These are phyloP conservation scores for Cladosporium sp. DNA, from an alignment of 2,329 filamentous ascomycete genomes.

Conservation along the genomic window DNA sequence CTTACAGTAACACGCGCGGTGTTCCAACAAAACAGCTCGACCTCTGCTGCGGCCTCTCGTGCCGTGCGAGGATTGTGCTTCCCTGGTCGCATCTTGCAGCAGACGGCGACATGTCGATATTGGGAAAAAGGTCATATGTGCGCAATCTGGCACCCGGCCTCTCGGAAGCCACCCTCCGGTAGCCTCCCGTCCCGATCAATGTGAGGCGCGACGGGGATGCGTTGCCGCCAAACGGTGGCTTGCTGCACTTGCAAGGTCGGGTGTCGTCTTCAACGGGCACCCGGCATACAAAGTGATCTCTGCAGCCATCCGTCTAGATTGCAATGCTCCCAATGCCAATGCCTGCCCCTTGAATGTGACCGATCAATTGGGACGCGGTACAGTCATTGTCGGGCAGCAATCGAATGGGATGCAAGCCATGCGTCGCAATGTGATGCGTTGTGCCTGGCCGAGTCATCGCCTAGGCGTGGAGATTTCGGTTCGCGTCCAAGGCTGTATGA, in stretches of 20 bases:
- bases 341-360: constrained; percentile 4
- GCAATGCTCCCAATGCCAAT: background rate
- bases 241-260: background rate
- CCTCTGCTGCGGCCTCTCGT: constrained; percentile 9
- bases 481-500: background rate
- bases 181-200: constrained; percentile 1
- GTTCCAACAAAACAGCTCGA: background rate
- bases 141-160: constrained; percentile 5
- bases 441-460: background rate
- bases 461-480: background rate
- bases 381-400: background rate
- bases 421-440: constrained; percentile 5
- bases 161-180: constrained; percentile 7
- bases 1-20: constrained; percentile 1
- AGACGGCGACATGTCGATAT: constrained; percentile 1
- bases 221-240: constrained; percentile 7
- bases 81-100: background rate
- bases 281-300: no score
- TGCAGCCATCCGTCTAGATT: background rate
- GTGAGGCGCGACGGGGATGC: constrained; percentile 4
- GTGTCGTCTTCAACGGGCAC: background rate
- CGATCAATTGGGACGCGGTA: background rate
- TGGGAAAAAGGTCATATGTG: background rate
- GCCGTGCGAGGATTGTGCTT: background rate
- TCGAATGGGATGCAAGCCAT: constrained; percentile 9